Conservation (phyloP, 2,329 filamentous ascomycete species). For the Ceratocystiopsis brevicomis region DNA sequence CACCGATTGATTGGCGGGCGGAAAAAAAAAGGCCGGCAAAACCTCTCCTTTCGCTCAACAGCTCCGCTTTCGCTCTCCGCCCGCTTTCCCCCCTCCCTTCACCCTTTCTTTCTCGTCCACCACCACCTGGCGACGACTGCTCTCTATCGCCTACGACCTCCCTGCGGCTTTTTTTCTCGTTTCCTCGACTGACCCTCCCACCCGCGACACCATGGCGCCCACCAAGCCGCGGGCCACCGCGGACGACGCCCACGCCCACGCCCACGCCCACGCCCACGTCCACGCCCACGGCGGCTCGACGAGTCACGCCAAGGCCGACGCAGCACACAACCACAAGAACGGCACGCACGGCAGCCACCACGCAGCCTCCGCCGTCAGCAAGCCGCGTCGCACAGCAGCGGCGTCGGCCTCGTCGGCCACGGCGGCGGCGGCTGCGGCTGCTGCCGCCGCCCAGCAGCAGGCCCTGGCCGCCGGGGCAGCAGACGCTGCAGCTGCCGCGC, state of each 20-base stretch:
- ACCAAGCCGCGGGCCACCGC: constrained; percentile 5
- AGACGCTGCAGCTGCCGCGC: background rate
- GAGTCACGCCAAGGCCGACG: constrained; percentile 22
- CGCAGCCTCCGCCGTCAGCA: constrained; percentile 23
- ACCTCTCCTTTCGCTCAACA: background rate
- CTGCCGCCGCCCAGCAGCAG: constrained; percentile 7
- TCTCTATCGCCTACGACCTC: background rate
- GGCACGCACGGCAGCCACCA: constrained; percentile 15
- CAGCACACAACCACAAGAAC: constrained; percentile 22
- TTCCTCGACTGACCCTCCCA: too few relatives aligned
- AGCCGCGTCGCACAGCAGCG: constrained; percentile 32
- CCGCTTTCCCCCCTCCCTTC: background rate
- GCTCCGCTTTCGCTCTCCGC: background rate
- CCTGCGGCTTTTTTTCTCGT: background rate
- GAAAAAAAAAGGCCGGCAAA: too few relatives aligned
- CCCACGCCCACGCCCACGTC: too few relatives aligned
- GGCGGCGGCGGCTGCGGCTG: constrained; percentile 8
- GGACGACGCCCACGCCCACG: constrained; percentile 7
- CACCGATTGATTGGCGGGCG: background rate
- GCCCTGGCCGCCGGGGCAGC: background rate
- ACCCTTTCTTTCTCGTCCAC: background rate
- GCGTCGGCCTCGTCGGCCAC: constrained; percentile 25
- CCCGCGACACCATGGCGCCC: constrained; percentile 3
- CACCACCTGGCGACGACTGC: background rate
- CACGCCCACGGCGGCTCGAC: constrained; percentile 2